Evolutionary conservation across 2,329 filamentous ascomycete species (phyloP).

Genomic region (Neonectria neomacrospora): DNA sequence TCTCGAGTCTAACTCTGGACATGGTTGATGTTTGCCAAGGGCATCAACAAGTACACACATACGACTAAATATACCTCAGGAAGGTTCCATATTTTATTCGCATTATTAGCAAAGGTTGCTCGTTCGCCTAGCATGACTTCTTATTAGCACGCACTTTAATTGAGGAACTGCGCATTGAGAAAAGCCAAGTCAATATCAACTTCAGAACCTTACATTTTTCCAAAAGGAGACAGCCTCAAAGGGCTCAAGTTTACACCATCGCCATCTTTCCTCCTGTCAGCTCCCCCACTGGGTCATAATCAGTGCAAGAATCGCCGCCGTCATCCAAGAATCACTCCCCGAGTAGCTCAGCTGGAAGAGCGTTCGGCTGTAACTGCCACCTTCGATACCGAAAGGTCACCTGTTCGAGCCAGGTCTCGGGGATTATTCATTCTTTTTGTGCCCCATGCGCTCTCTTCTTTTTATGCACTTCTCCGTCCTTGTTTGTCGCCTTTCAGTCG

Average conservation of each 20-base stretch:
- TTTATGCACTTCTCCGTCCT: background rate
- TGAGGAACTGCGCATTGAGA: too few species aligned
- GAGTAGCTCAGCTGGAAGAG: conserved; percentile 31
- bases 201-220: too few species aligned
- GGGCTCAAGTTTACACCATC: background rate
- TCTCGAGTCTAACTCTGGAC: too few species aligned
- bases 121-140: too few species aligned
- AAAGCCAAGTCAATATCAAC: too few species aligned
- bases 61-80: too few species aligned
- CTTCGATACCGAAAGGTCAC: conserved; percentile 28
- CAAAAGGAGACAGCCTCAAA: background rate
- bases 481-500: background rate
- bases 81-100: too few species aligned
- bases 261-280: background rate
- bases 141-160: too few species aligned
- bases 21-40: too few species aligned
- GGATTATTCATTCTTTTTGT: conserved; percentile 15
- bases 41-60: too few species aligned
- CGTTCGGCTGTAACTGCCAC: conserved; percentile 30
- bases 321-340: conserved; percentile 14
- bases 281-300: background rate
- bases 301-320: background rate
- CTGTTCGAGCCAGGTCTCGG: conserved; percentile 31
- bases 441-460: background rate
- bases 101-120: too few species aligned